Conservation (phyloP, 2,329 filamentous ascomycete species). For the Epichloe sibirici region DNA sequence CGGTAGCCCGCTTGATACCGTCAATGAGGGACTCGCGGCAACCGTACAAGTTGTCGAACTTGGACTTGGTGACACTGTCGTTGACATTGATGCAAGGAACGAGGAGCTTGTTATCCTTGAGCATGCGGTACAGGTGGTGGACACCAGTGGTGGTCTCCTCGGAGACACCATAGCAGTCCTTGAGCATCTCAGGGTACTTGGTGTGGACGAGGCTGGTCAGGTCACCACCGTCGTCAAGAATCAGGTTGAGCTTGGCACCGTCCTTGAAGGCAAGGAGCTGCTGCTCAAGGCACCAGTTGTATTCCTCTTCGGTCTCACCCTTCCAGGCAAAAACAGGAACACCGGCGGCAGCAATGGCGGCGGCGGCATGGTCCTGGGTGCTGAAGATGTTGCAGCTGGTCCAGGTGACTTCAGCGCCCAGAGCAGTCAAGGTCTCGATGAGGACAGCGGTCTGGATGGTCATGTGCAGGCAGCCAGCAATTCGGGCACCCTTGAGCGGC, state of each 20-base stretch:
- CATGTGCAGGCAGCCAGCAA: slow-evolving; percentile 98
- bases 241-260: slow-evolving; percentile 91
- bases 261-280: slow-evolving; percentile 96
- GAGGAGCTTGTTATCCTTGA: slow-evolving; percentile 80
- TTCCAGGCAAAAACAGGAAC: slow-evolving; percentile 74
- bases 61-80: slow-evolving; percentile 99
- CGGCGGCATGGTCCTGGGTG: slow-evolving; percentile 95
- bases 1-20: slow-evolving; percentile 99
- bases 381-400: slow-evolving; percentile 99
- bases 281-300: slow-evolving; percentile 99
- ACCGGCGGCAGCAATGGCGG: slow-evolving; percentile 87
- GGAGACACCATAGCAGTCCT: slow-evolving; percentile 95
- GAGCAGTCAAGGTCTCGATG: slow-evolving; percentile 89
- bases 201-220: slow-evolving; percentile 90
- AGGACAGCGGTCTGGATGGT: slow-evolving; percentile 99
- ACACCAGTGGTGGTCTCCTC: slow-evolving; percentile 99
- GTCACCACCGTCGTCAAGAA: slow-evolving; percentile 97
- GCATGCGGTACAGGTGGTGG: slow-evolving; percentile 97
- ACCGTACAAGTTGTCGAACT: slow-evolving; percentile 99
- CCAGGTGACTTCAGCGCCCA: slow-evolving; percentile 98
- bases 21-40: slow-evolving; percentile 98
- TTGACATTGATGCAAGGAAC: slow-evolving; percentile 99
- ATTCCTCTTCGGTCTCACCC: slow-evolving; percentile 98
- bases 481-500: slow-evolving; percentile 86
- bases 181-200: slow-evolving; percentile 97